Conservation (phyloP, 352 stramenopile species). For the Peronospora belbahrii region DNA sequence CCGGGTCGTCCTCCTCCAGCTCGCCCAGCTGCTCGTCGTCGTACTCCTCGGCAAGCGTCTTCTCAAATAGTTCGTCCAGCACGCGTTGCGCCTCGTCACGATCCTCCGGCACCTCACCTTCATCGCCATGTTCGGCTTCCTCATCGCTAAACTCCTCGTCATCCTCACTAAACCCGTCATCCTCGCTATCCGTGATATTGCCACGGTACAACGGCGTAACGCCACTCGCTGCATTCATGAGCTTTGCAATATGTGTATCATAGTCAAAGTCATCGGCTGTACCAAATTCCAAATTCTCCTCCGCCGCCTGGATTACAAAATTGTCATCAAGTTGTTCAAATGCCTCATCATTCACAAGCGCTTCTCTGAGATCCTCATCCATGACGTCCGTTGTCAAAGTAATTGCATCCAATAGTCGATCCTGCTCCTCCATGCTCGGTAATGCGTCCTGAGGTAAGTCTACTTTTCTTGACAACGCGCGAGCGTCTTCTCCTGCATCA, state of each 20-base stretch:
- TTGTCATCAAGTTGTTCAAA: conserved; percentile 90
- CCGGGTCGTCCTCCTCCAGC: conserved; percentile 66
- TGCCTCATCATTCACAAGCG: conserved; percentile 69
- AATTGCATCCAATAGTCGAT: conserved; percentile 76
- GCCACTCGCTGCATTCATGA: conserved; percentile 84
- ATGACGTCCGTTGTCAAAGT: conserved; percentile 82
- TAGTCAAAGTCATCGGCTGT: conserved; percentile 83
- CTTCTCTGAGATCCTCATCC: conserved; percentile 80
- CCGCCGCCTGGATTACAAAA: conserved; percentile 80
- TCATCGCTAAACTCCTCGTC: conserved; percentile 48
- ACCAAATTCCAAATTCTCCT: conserved; percentile 32
- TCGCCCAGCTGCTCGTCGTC: conserved; percentile 73
- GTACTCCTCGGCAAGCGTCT: conserved; percentile 76
- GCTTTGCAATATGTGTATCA: conserved; percentile 88
- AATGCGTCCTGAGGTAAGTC: conserved; percentile 62
- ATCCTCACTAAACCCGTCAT: conserved; percentile 83
- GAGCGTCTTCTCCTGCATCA: conserved; percentile 33
- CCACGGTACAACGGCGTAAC: conserved; percentile 53
- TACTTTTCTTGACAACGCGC: conserved; percentile 48
- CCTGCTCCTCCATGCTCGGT: conserved; percentile 57
- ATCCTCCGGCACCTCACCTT: conserved; percentile 30
- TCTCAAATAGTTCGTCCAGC: conserved; percentile 86
- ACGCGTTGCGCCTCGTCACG: conserved; percentile 74
- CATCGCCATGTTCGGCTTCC: conserved; percentile 19
- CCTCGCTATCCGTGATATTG: conserved; percentile 63